A percentile compares a stretch with the other conserved stretches of the same genome.
Conservation (phyloP, 1,284 basidiomycete species). For the Cronartium quercuum region DNA sequence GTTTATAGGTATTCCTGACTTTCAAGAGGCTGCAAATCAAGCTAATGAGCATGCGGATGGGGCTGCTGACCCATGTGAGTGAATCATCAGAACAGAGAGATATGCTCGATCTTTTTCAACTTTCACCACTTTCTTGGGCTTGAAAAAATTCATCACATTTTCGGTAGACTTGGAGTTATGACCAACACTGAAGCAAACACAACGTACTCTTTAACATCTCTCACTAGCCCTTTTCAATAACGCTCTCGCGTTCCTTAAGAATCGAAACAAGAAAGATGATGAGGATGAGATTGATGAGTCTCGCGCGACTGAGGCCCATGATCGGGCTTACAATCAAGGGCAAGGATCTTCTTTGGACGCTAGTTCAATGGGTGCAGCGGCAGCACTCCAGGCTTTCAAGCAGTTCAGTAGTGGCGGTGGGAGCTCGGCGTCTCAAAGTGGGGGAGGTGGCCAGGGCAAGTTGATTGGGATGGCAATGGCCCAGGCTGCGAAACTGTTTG, state of each 20-base stretch:
- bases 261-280: constrained; percentile 17
- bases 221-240: constrained; percentile 20
- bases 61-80: constrained; percentile 27
- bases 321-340: constrained; percentile 28
- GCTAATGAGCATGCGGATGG: constrained; percentile 17
- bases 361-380: constrained; percentile 32
- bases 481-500: constrained; percentile 34
- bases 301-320: constrained; percentile 14
- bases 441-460: constrained; percentile 4
- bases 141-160: not conserved
- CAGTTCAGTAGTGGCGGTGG: constrained; percentile 24
- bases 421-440: not conserved
- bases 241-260: constrained; percentile 24
- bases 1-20: constrained; percentile 31
- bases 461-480: constrained; percentile 34
- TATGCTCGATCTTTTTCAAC: not conserved
- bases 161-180: not conserved
- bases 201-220: too few relatives aligned
- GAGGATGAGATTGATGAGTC: constrained; percentile 27
- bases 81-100: not conserved
- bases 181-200: not conserved
- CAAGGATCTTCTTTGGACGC: constrained; percentile 30
- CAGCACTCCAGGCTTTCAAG: constrained; percentile 35
- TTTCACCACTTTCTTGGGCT: not conserved
- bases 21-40: constrained; percentile 23